These are phyloP conservation scores for Venturia asperata DNA, from an alignment of 2,329 filamentous ascomycete genomes.

Conservation along the genomic window DNA sequence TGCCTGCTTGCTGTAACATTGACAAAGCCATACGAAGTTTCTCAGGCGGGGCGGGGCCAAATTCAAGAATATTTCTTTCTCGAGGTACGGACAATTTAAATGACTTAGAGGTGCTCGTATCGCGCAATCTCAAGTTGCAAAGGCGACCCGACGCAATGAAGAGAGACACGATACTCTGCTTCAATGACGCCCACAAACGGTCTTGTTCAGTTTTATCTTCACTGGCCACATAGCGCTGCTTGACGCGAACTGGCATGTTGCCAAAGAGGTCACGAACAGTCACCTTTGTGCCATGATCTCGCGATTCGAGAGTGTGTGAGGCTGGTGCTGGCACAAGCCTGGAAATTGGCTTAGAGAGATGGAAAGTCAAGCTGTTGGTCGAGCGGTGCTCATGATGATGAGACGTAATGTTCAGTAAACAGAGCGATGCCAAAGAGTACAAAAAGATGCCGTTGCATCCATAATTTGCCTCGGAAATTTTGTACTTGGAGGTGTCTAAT, in stretches of 20 bases:
- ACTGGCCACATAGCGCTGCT: slow-evolving; percentile 57
- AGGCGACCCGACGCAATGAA: slow-evolving; percentile 61
- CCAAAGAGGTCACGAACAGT: slow-evolving; percentile 78
- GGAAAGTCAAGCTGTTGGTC: slow-evolving; percentile 60
- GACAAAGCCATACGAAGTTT: not conserved
- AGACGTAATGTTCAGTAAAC: slow-evolving; percentile 70
- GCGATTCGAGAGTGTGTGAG: slow-evolving; percentile 50
- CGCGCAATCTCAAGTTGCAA: slow-evolving; percentile 53
- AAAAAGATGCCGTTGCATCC: slow-evolving; percentile 70
- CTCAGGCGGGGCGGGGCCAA: not conserved
- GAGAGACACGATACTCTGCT: slow-evolving; percentile 52
- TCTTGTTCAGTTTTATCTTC: slow-evolving; percentile 46
- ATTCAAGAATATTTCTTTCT: slow-evolving; percentile 17
- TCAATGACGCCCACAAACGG: slow-evolving; percentile 60
- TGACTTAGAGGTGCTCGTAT: slow-evolving; percentile 38
- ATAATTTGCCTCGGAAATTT: slow-evolving; percentile 37
- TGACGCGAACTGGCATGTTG: slow-evolving; percentile 82
- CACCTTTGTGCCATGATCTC: slow-evolving; percentile 66
- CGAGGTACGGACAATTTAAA: slow-evolving; percentile 25
- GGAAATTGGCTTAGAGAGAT: slow-evolving; percentile 59
- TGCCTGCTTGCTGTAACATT: slow-evolving; percentile 59
- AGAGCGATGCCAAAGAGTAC: slow-evolving; percentile 66
- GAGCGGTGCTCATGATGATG: slow-evolving; percentile 54
- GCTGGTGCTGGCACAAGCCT: slow-evolving; percentile 55
- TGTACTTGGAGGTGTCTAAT: slow-evolving; percentile 71